Conservation (phyloP, 495 filamentous ascomycete species). For the Penicillium desertorum region DNA sequence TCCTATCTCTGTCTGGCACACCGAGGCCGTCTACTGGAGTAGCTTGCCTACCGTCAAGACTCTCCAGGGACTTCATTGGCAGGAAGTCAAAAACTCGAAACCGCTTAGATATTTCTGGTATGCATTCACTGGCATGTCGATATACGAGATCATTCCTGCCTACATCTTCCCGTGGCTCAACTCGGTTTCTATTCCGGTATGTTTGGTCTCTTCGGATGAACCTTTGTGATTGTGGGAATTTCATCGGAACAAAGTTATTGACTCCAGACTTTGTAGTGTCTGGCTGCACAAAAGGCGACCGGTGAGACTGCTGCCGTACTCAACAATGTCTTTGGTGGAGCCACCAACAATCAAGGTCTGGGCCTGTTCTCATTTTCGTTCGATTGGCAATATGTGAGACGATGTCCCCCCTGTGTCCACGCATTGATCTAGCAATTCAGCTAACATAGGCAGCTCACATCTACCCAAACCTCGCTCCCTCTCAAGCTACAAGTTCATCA, state of each 20-base stretch:
- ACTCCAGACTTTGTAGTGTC: slow-evolving; percentile 35
- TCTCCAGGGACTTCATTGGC: slow-evolving; percentile 37
- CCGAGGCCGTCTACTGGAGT: slow-evolving; percentile 46
- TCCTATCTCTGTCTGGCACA: slow-evolving; percentile 52
- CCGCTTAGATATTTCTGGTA: slow-evolving; percentile 36
- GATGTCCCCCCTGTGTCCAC: too few species aligned
- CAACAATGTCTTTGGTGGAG: slow-evolving; percentile 54
- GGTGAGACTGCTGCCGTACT: slow-evolving; percentile 31
- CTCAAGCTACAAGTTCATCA: slow-evolving; percentile 26
- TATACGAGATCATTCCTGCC: slow-evolving; percentile 57
- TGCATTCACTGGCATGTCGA: slow-evolving; percentile 31
- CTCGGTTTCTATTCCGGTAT: slow-evolving; percentile 52
- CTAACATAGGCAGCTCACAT: slow-evolving; percentile 32
- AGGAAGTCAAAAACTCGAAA: slow-evolving; percentile 30
- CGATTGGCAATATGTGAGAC: slow-evolving; percentile 58
- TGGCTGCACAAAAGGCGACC: slow-evolving; percentile 40
- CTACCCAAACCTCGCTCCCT: slow-evolving; percentile 36
- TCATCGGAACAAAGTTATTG: not conserved
- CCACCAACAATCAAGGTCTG: slow-evolving; percentile 50
- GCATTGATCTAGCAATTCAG: not conserved
- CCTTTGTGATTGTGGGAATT: not conserved
- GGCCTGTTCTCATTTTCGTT: slow-evolving; percentile 50
- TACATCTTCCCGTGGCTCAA: slow-evolving; percentile 56
- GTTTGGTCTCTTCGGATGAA: slow-evolving; percentile 1
- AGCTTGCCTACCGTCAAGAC: slow-evolving; percentile 34